Evolutionary conservation across 257 asterid species (phyloP).

Genomic region (Osmanthus fragrans): DNA sequence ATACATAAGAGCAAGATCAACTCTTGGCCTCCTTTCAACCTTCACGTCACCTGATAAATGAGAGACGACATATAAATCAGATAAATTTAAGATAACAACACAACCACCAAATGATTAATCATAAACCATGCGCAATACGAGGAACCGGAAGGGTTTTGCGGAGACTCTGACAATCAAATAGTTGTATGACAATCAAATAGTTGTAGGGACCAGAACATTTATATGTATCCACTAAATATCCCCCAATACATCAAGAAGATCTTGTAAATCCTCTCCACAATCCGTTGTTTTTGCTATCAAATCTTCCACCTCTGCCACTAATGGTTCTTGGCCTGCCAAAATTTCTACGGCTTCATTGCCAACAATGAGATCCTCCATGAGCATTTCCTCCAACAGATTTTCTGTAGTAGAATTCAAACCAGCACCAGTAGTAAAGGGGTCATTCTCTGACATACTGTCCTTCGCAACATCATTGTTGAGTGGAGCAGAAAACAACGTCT

Average conservation of each 20-base stretch:
- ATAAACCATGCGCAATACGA: background rate
- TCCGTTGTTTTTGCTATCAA: slow-evolving; percentile 51
- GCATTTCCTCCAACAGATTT: slow-evolving; percentile 59
- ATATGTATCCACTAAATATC: background rate
- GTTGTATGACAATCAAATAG: too few species aligned
- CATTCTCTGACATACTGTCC: slow-evolving; percentile 18
- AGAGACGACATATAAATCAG: background rate
- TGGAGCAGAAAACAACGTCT: slow-evolving; percentile 42
- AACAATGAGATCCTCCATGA: slow-evolving; percentile 37
- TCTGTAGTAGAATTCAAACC: slow-evolving; percentile 34
- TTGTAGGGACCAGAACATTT: background rate
- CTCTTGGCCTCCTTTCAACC: background rate
- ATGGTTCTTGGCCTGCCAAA: slow-evolving; percentile 32
- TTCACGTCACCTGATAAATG: background rate
- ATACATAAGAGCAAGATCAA: background rate
- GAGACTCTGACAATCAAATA: background rate
- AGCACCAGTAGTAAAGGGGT: slow-evolving; percentile 20
- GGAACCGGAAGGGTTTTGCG: background rate
- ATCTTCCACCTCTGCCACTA: slow-evolving; percentile 57
- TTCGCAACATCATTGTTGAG: background rate
- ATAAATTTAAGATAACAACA: background rate
- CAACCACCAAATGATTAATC: background rate
- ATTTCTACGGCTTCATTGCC: slow-evolving; percentile 40
- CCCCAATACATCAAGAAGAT: background rate
- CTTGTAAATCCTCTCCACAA: slow-evolving; percentile 64